Evolutionary conservation across 345 rosid genomes (phyloP).

Genomic region (Lumnitzera littorea): DNA sequence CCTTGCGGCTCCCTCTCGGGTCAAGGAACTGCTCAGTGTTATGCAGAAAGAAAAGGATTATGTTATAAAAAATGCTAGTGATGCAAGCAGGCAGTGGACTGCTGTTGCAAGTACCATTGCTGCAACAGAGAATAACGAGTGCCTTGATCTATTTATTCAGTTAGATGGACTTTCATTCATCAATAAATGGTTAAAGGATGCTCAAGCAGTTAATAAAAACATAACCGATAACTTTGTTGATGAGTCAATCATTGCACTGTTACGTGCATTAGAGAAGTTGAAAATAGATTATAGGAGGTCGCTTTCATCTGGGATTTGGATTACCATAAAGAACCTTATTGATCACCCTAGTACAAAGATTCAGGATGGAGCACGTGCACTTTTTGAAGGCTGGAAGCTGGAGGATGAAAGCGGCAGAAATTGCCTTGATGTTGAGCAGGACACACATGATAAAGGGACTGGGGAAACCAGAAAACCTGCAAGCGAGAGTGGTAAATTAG

Average conservation of each 20-base stretch:
- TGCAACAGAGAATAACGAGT: slow-evolving; percentile 76
- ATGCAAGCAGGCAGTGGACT: slow-evolving; percentile 82
- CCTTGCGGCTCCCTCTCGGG: slow-evolving; percentile 60
- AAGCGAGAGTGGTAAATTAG: slow-evolving; percentile 24
- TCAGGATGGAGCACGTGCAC: slow-evolving; percentile 63
- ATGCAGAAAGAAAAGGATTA: slow-evolving; percentile 68
- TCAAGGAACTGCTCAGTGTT: slow-evolving; percentile 61
- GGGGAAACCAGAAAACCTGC: slow-evolving; percentile 15
- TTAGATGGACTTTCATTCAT: slow-evolving; percentile 76
- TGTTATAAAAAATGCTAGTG: slow-evolving; percentile 54
- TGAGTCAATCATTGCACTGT: slow-evolving; percentile 61
- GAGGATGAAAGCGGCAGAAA: slow-evolving; percentile 20
- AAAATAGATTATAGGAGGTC: slow-evolving; percentile 53
- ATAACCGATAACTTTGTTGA: slow-evolving; percentile 48
- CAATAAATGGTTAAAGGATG: slow-evolving; percentile 71
- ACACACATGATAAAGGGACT: slow-evolving; percentile 21
- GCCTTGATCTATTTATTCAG: slow-evolving; percentile 79
- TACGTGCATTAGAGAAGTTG: slow-evolving; percentile 69
- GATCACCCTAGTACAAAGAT: slow-evolving; percentile 51
- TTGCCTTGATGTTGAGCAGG: slow-evolving; percentile 24
- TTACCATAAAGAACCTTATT: slow-evolving; percentile 57
- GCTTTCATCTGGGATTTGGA: slow-evolving; percentile 69
- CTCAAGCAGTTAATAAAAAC: slow-evolving; percentile 33
- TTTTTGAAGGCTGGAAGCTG: slow-evolving; percentile 54
- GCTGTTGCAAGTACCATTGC: slow-evolving; percentile 79